phyloP scores from a whole-genome alignment of 495 filamentous ascomycete genomes.

The Penicillium desertorum region DNA sequence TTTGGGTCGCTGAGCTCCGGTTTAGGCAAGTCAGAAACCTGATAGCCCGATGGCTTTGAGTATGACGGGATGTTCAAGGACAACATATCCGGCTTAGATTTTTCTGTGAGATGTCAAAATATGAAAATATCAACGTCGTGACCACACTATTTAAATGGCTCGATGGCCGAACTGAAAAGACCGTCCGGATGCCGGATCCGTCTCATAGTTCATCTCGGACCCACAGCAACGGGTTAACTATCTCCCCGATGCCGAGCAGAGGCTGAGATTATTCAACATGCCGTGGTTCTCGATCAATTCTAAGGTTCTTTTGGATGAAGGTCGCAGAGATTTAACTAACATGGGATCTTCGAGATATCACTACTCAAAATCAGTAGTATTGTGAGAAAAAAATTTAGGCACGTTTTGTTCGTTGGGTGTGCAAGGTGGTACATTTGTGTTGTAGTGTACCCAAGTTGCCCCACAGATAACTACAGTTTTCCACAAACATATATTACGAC shows the following conservation, averaged over 20 bases:
- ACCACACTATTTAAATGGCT: not conserved
- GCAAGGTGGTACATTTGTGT: not conserved
- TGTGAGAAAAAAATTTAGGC: not conserved
- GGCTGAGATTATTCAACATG: not conserved
- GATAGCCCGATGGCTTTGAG: slow-evolving; percentile 40
- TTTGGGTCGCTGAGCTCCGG: slow-evolving; percentile 41
- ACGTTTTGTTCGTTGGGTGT: not conserved
- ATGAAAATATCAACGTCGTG: not conserved
- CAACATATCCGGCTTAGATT: slow-evolving; percentile 34
- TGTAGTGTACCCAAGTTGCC: not conserved
- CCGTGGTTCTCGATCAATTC: not conserved
- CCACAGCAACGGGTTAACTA: slow-evolving; percentile 5
- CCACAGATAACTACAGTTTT: not conserved
- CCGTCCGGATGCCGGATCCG: not conserved
- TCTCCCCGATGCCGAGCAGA: not conserved
- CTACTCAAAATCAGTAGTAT: not conserved
- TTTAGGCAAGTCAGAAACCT: slow-evolving; percentile 39
- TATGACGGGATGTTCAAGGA: slow-evolving; percentile 42
- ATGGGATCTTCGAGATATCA: not conserved
- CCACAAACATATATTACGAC: not conserved
- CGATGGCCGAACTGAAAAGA: not conserved
- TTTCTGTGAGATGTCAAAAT: not conserved
- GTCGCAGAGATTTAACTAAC: not conserved
- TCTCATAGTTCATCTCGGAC: not conserved
- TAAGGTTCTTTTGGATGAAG: not conserved